Base-by-base conservation (phyloP, 768 basidiomycete species). In the Suillus occidentalis region DNA sequence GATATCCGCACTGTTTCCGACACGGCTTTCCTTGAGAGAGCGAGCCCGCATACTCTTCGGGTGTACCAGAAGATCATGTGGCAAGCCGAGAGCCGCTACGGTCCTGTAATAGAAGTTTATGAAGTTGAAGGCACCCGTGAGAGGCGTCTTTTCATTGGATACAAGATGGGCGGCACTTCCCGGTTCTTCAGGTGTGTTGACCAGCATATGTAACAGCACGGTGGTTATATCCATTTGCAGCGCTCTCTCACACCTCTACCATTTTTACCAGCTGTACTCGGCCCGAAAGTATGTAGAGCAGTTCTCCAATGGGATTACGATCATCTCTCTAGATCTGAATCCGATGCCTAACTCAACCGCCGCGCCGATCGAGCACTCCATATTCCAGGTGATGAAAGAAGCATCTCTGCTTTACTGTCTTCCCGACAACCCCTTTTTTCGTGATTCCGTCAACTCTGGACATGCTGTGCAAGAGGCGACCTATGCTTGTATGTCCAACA, bases 221-320 rank as follows among this genome's bases (percentile, higher is more conserved):
- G 63, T 36, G 47, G 55, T 65, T 64, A 70, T 57, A 64, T 31
- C 61, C 53, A 57, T 66, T 73, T 13, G 4, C 31, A 90, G 94
- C 69, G 95, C 95, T 14, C 84, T 99, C 28, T 95, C 92, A 61
- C 97, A 97, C 72, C 84, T 99, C 5, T 99, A 99, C 80, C 97
- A 99, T 77, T 99, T 92, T 79, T 99, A 99, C 80, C 89, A 91
- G 53, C 87, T 99, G 43, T 99, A 95, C 77, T 96, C 94, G 13
- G 88, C 93, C n/a, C 85, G 97, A 64, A 99, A 99, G 83, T 99
- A 99, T 77, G 95, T 97, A 67, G 97, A 99, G 78, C 95, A 99
- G 84, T 99, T 99, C 82, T 86, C 91, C 66, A 99, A 99, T 71
- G 97, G 97, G 20, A 81, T 99, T 68, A 97, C 95, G 60, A 95